Percentiles rank a stretch among this genome's conserved stretches.
Conservation (phyloP, 176 grass and related monocot species). For the Ensete ventricosum region DNA sequence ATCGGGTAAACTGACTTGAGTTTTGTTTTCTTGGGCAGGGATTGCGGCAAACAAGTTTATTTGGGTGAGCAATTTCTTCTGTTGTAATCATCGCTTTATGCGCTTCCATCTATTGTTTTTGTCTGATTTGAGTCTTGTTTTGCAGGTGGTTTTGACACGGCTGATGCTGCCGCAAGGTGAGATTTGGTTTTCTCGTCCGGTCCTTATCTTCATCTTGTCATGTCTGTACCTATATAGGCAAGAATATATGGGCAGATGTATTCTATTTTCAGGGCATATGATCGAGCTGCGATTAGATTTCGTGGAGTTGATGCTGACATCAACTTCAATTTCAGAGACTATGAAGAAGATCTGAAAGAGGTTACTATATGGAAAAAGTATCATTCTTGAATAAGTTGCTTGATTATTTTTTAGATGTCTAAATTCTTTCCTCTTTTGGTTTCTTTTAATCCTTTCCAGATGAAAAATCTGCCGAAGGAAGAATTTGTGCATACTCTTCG, state of each 20-base stretch:
- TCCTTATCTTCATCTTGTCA: constrained; percentile 1
- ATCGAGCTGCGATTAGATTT: constrained; percentile 17
- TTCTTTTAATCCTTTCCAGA: not conserved
- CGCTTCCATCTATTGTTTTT: not conserved
- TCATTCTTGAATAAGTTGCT: not conserved
- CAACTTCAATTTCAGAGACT: constrained; percentile 6
- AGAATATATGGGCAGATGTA: not conserved
- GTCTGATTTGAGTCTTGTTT: too few relatives aligned
- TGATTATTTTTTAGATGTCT: not conserved
- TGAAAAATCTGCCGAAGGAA: constrained; percentile 1
- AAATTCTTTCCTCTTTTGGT: not conserved
- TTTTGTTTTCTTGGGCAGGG: not conserved
- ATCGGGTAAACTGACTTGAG: not conserved
- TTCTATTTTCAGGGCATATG: constrained; percentile 7
- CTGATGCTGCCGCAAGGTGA: constrained; percentile 13
- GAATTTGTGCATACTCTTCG: constrained; percentile 20
- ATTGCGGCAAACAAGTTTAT: constrained; percentile 11
- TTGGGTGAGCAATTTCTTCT: not conserved
- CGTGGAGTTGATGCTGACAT: constrained; percentile 16
- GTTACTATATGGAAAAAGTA: not conserved
- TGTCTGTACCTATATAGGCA: not conserved
- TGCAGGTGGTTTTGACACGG: constrained; percentile 16
- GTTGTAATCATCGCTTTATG: not conserved
- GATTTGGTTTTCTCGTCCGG: not conserved
- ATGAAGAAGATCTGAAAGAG: constrained; percentile 11